Base-by-base conservation (phyloP, 164 flowering plant genomes). In the Nymphaea colorata region DNA sequence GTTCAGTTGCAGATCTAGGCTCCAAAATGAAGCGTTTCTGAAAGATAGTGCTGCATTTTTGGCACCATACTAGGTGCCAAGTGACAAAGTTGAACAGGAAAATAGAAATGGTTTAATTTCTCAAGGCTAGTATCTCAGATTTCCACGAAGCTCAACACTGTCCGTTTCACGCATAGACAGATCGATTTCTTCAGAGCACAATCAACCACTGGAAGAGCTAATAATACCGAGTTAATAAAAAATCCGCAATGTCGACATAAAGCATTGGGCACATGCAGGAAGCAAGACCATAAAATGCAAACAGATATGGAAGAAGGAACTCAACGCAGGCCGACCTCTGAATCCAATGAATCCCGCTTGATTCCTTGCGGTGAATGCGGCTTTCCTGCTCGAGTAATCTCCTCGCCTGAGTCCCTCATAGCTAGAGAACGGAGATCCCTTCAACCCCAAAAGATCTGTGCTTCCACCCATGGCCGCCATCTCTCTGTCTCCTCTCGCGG, bases 351-450 rank as follows among this genome's bases (percentile, higher is more conserved):
- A 71, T 70, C 77, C 73, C 73, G 41, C 67, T 51, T 76, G 59
- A 66, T 71, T 82, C 36, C 11, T 67, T 44, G 70, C 64, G 57
- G 63, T 6, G 4, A 67, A 41, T 44, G 68, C 70, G 6, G 67
- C 41, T 42, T 71, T 75, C 59, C 67, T 61, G 66, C 41, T 77
- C 55, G 14, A 51, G 57, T 51, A 15, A 15, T 81, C 83, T 15
- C 75, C 68, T 18, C 72, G 76, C 66, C 79, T 72, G 25, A 82
- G 82, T 44, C 83, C 88, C 74, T 68, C 77, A 61, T 70, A 79
- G 41, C 75, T 80, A 69, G 64, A 44, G 63, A 77, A 16, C 67
- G 84, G 75, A 72, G 72, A 68, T 15, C 75, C 80, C 71, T 66
- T 77, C 14, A 65, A 44, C 2, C 72, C 70, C 62, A 66, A 66